Base-by-base conservation (phyloP, 2,329 filamentous ascomycete genomes). In the Trichothecium roseum region DNA sequence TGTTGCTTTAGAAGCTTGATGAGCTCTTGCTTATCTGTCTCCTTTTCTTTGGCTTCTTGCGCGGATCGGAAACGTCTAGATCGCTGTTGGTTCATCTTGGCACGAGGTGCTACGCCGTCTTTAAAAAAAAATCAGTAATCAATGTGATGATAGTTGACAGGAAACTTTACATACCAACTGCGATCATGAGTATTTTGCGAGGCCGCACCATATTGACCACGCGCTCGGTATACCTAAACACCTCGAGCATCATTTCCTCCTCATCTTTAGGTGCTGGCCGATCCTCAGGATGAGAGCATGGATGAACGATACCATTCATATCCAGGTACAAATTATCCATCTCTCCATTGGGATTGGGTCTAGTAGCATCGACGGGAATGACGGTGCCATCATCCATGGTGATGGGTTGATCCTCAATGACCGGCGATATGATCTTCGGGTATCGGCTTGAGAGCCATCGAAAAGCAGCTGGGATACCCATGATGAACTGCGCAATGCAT, bases 231-330 rank as follows among this genome's bases (percentile, higher is more conserved):
- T 98, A 98, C 54, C 82, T 85, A 69, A 98, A 98, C 42, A 98
- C 80, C 54, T 93, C 93, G 49, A 95, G 58, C 91, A 98, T 98
- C 91, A 98, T 98, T 63, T 96, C 91, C 57, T 94, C 86, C 64
- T 98, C 91, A 41, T 91, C 89, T 52, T 81, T 83, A 9, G 91
- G 91, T 4, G 91, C 78, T 2, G 91, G 87, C 43, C 78, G 78
- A 52, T 96, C 89, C 58, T 98, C 91, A 1, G 91, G 91, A 63
- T 98, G 91, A 32, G 89, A 94, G 64, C 91, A 98, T 22, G 93
- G 93, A 66, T 98, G 91, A 27, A 98, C 91, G 46, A 98, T 98
- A 56, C 91, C 93, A 60, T 98, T 98, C 89, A 98, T 96, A 53
- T 98, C 91, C 43, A 98, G 75, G 54, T 98, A 98, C 5, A 98